Conservation (phyloP, 2,329 filamentous ascomycete genomes). For the Pyrenochaeta sp. region DNA sequence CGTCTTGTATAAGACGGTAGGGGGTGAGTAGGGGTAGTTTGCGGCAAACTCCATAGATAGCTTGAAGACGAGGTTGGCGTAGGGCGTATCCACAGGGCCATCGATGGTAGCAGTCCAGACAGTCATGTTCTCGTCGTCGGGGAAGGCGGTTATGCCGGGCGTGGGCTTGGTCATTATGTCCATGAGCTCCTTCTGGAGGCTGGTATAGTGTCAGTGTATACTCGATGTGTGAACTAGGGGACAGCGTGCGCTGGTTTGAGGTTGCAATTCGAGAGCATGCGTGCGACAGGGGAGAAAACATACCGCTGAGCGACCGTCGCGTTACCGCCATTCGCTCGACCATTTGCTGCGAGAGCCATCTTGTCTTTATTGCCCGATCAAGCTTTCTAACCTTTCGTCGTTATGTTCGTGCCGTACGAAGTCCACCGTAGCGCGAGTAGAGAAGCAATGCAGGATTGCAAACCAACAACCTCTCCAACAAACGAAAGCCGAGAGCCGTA, state of each 20-base stretch:
- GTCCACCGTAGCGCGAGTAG: too few relatives aligned
- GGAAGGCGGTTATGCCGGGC: constrained; percentile 94
- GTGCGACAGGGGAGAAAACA: constrained; percentile 3
- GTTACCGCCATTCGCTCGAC: constrained; percentile 43
- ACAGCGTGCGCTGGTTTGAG: not conserved
- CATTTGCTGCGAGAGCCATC: constrained; percentile 40
- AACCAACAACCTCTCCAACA: too few relatives aligned
- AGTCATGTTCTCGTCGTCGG: constrained; percentile 83
- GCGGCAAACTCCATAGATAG: constrained; percentile 88
- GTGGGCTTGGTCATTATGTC: constrained; percentile 96
- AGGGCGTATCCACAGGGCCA: constrained; percentile 90
- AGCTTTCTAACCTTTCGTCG: too few relatives aligned
- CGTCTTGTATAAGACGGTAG: constrained; percentile 95
- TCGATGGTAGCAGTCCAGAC: constrained; percentile 94
- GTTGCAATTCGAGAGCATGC: not conserved
- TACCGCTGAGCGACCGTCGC: constrained; percentile 60
- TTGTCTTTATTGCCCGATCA: constrained; percentile 7
- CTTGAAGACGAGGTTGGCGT: constrained; percentile 87
- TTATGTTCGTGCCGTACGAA: too few relatives aligned
- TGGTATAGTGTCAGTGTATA: constrained; percentile 51
- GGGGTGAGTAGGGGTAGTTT: constrained; percentile 92
- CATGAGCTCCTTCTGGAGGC: constrained; percentile 97
- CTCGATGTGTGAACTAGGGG: constrained; percentile 47
- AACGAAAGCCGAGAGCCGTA: too few relatives aligned
- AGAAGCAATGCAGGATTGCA: too few relatives aligned